Base-by-base conservation (phyloP, 2,329 filamentous ascomycete genomes). In the Xylaria digitata region DNA sequence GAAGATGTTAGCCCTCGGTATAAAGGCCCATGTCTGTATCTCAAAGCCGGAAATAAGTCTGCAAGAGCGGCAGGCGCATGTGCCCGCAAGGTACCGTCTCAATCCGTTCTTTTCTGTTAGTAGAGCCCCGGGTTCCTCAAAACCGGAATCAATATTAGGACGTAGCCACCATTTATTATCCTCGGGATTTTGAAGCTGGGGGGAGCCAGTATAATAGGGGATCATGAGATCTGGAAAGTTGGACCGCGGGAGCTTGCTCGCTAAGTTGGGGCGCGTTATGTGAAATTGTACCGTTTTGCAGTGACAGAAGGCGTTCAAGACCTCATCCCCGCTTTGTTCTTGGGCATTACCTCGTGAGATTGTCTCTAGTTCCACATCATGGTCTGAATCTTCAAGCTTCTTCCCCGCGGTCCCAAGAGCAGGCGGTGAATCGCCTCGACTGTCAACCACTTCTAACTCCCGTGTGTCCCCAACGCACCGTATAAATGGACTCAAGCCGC, bases 11-110 rank as follows among this genome's bases (percentile, higher is more conserved):
- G 78, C 76, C n/a, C 82, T 81, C 0, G 88, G 88, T 0, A 92
- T 79, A 73, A 91, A 92, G 0, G 87, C 83, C 90, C 90, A 92
- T 0, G 85, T 80, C 71, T 90, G 85, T 53, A 91, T 84, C 63
- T 91, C 87, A 69, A 87, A 89, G 2, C 89, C 89, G 0, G 86
- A 84, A 0, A 79, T 77, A 3, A 88, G 79, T 6, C 89, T 86
- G 74, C 90, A 93, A 1, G 87, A 86, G 5, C 78, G 81, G 76
- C 90, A 92, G 1, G 83, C 82, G 72, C 89, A 92, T 7, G 85
- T 82, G 1, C 87, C 87, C 2, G 87, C 85, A 1, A 89, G 78
- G 74, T 88, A 91, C 19, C 65, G 58, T 32, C 13, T 50, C 37
- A 23, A n/a, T 11, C 48, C 57, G 13, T 3, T 37, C 9, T 34